These are phyloP conservation scores for Cajanus cajan DNA, from an alignment of 306 rosid species.

Conservation along the genomic window DNA sequence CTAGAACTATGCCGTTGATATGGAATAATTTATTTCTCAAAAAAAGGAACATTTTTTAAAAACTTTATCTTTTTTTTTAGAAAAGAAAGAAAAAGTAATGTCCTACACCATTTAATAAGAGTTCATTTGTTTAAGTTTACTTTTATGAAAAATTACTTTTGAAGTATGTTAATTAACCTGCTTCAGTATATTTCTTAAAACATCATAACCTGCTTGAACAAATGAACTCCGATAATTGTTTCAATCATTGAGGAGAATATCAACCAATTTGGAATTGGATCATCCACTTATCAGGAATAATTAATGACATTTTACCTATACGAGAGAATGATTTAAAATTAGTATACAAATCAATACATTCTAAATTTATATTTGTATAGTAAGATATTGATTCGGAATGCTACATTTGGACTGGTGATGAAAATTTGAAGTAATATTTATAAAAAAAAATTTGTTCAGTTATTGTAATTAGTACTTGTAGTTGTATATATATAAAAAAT, in stretches of 20 bases:
- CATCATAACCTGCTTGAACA: no score
- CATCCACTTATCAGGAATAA: not conserved
- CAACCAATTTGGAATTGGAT: not conserved
- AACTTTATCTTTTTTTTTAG: not conserved
- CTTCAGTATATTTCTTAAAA: no score
- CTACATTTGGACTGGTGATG: no score
- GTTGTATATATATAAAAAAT: no score
- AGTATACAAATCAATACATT: no score
- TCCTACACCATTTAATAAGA: not conserved
- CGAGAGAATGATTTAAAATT: not conserved
- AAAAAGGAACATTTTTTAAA: not conserved
- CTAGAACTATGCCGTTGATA: not conserved
- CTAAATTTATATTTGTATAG: no score
- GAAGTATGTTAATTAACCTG: not conserved
- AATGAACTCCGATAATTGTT: no score
- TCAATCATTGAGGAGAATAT: no score
- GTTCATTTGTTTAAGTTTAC: not conserved
- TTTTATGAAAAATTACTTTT: not conserved
- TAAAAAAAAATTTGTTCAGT: no score
- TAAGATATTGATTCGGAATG: no score
- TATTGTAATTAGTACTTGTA: no score
- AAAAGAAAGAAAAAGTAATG: not conserved
- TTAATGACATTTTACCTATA: not conserved
- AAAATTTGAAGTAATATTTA: no score
- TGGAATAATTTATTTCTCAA: not conserved